A percentile compares a stretch with the other conserved stretches of the same genome.
These are phyloP conservation scores for Talaromyces marneffei DNA, from an alignment of 2,329 filamentous ascomycete genomes.

Conservation along the genomic window DNA sequence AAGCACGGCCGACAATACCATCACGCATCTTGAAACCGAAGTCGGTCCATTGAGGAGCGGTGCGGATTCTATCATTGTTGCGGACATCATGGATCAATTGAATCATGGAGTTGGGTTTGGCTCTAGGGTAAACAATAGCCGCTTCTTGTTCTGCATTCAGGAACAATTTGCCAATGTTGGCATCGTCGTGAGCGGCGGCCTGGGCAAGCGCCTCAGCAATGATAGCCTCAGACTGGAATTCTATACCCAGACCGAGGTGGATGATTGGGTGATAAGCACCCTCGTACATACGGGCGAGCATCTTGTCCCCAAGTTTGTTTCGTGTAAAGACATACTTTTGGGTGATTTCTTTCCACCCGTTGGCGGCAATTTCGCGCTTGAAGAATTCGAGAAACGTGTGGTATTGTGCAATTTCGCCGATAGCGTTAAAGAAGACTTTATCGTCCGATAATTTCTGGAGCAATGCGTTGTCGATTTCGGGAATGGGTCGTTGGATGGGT, in stretches of 20 bases:
- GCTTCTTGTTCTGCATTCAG: neutral
- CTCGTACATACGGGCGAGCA: conserved; percentile 59
- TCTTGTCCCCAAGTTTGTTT: conserved; percentile 54
- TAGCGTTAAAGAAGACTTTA: neutral
- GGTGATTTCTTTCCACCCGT: conserved; percentile 55
- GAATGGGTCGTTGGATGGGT: conserved; percentile 23
- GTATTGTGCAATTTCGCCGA: conserved; percentile 48
- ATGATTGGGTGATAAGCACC: conserved; percentile 66
- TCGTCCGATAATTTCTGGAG: conserved; percentile 21
- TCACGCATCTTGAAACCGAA: neutral
- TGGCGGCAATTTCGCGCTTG: conserved; percentile 56
- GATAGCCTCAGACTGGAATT: conserved; percentile 60
- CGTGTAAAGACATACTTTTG: conserved; percentile 59
- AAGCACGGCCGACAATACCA: neutral
- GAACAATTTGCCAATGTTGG: neutral
- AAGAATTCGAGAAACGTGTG: conserved; percentile 67
- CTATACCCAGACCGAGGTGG: conserved; percentile 74
- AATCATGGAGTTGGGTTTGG: neutral
- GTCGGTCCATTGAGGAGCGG: neutral
- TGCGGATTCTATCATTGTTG: neutral
- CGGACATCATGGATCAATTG: neutral
- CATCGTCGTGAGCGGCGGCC: conserved; percentile 56
- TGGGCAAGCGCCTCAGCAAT: conserved; percentile 71
- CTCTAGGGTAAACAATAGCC: neutral
- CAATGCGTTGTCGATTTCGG: conserved; percentile 20